Evolutionary conservation across 768 basidiomycete genomes (phyloP), one percentile per base, ranked within the genome.

Genomic region (Calocera viscosa): DNA sequence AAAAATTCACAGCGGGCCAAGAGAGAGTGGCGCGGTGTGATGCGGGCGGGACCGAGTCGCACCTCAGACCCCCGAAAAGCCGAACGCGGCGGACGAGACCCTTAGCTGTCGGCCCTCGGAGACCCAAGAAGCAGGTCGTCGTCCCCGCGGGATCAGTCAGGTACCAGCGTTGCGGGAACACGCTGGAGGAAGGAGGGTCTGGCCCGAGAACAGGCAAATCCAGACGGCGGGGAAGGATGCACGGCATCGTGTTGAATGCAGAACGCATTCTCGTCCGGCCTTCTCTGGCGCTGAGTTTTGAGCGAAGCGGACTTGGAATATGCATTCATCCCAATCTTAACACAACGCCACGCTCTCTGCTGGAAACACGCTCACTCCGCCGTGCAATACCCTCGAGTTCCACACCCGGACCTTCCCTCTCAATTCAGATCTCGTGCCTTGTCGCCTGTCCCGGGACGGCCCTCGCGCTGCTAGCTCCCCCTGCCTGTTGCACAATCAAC

Each of bases 261-360:
- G 53, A 60, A 60, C 26, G 2, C 26, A 10, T 5, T 26, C 53
- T 14, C 30, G 11, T 32, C 19, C 53, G 7, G 14, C 26, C 26
- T 32, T 30, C 19, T 26, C 30, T 60, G 7, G 14, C 7, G 30
- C 53, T 47, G 30, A 60, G 53, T 60, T 60, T 60, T 26, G 24
- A 60, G 22, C 35, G 53, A 60, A 60, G 53, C 53, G 53, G 53
- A 60, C 53, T 60, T 60, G 53, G 53, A 60, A 60, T 60, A 60
- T 32, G 53, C 30, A 60, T 60, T 60, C 53, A 60, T 60, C 53
- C 26, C 53, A 60, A 28, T 26, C 11, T 2, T 28, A 60, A 60
- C 24, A 49, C 53, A 60, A 3, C 11, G 10, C 53, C 2, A 60
- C 30, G 30, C 30, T 30, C 24, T 32, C 5, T 30, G 53, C 26